Evolutionary conservation across 2,329 filamentous ascomycete species (phyloP).

Genomic region (Chlorencoelia australis): DNA sequence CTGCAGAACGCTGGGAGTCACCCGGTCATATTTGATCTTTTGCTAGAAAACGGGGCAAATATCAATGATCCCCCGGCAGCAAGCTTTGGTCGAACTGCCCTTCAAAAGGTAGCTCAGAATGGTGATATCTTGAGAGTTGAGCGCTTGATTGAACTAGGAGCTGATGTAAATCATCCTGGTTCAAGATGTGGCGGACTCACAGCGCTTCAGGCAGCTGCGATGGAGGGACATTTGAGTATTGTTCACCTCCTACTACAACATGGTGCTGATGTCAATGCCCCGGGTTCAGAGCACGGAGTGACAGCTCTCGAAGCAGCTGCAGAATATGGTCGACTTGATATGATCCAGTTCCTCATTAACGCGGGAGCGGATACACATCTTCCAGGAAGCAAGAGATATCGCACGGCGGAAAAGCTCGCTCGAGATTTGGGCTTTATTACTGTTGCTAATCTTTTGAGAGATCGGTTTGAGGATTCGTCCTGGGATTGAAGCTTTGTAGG

Average conservation of each 20-base stretch:
- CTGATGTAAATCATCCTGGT: constrained; percentile 9
- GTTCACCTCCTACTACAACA: constrained; percentile 9
- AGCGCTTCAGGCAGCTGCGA: constrained; percentile 11
- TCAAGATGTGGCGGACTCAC: constrained; percentile 5
- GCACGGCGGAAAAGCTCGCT: too few relatives aligned
- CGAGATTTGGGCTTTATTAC: too few relatives aligned
- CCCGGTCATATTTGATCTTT: too few relatives aligned
- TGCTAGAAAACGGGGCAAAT: constrained; percentile 6
- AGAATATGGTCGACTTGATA: constrained; percentile 5
- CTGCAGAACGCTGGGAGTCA: too few relatives aligned
- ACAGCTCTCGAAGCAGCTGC: constrained; percentile 11
- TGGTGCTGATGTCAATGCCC: constrained; percentile 10
- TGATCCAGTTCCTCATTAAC: constrained; percentile 18
- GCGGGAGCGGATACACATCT: constrained; percentile 7
- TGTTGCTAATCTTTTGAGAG: too few relatives aligned
- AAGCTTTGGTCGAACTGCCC: constrained; percentile 7
- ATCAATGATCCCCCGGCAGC: constrained; percentile 4
- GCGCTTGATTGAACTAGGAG: constrained; percentile 7
- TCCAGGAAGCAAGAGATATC: too few relatives aligned
- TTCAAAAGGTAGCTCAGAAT: constrained; percentile 2
- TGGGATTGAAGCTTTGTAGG: too few relatives aligned
- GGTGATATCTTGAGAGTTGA: constrained; percentile 2
- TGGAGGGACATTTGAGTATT: constrained; percentile 1
- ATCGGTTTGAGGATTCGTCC: too few relatives aligned
- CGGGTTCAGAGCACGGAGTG: constrained; percentile 6